These are phyloP conservation scores for Ophiostoma fasciatum DNA, from an alignment of 2,329 filamentous ascomycete species.

Conservation along the genomic window DNA sequence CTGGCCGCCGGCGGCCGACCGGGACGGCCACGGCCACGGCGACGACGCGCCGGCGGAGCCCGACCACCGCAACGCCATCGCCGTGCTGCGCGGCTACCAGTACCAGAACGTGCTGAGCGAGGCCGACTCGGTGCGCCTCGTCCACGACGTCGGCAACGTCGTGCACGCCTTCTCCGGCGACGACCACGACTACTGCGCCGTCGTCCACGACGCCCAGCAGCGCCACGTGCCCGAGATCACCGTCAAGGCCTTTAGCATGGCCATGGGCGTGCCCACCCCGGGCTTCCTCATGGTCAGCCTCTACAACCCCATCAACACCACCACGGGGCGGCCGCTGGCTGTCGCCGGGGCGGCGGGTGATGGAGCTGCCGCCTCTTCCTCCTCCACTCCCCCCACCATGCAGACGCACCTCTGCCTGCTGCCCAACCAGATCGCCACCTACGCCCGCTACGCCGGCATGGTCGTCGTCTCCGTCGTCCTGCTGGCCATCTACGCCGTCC, in stretches of 20 bases:
- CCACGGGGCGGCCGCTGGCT: conserved; percentile 31
- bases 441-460: conserved; percentile 60
- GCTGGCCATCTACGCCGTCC: conserved; percentile 37
- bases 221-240: conserved; percentile 67
- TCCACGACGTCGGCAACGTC: conserved; percentile 68
- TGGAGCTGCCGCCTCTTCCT: neutral
- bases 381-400: conserved; percentile 53
- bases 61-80: conserved; percentile 66
- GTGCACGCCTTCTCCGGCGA: conserved; percentile 85
- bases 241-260: conserved; percentile 89
- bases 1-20: conserved; percentile 51
- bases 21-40: conserved; percentile 21
- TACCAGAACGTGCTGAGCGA: conserved; percentile 88
- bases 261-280: conserved; percentile 81
- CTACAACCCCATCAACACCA: conserved; percentile 72
- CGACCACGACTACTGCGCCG: conserved; percentile 94
- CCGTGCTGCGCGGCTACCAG: conserved; percentile 69
- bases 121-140: conserved; percentile 57
- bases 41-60: conserved; percentile 30
- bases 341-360: conserved; percentile 20
- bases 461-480: conserved; percentile 36
- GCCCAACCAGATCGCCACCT: conserved; percentile 74
- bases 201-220: conserved; percentile 59
- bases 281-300: conserved; percentile 81
- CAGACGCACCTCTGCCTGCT: conserved; percentile 85